Evolutionary conservation across 163 green algal genomes (phyloP), one percentile per base, ranked within the genome.

Genomic region (Trebouxia gelatinosa): DNA sequence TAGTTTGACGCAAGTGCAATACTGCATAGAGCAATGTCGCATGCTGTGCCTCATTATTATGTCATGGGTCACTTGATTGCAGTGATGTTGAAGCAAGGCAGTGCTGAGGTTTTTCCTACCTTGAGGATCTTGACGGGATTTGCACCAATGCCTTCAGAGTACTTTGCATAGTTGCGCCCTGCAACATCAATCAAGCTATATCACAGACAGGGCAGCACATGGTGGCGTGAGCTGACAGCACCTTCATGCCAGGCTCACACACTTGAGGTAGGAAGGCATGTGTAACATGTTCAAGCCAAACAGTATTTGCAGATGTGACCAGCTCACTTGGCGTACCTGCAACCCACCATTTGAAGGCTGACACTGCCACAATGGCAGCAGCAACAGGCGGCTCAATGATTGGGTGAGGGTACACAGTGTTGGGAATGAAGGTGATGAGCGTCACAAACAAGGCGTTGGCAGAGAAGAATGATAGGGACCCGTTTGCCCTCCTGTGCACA

Each of bases 91-190:
- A n/a, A 39, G 62, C 62, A 71, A 11, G 23, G 2, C 32, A 21
- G 0, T 71, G 48, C 31, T 48, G n/a, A n/a, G n/a, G n/a, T n/a
- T n/a, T n/a, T n/a, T n/a, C n/a, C n/a, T 35, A 75, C 75, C 62
- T 75, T 66, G 17, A 80, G 50, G 75, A 80, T 80, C 38, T 72
- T 72, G 31, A 75, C 58, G 6, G 75, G 75, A 62, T 72, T 72
- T 29, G 75, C 54, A 16, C 75, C 75, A 32, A 72, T 72, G 59
- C 70, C 75, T 46, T 68, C 38, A 28, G 75, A 75, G 61, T 80
- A 80, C 43, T 75, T 80, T 21, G 75, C 75, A 61, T 80, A 80
- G 75, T 80, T 80, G 31, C 75, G 62, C 23, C 75, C 75, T 7
- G 37, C 58, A 9, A 59, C 35, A n/a, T n/a, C n/a, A n/a, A n/a